Evolutionary conservation across 768 basidiomycete genomes (phyloP), one percentile per base, ranked within the genome.

Genomic region (Auriscalpium vulgare): DNA sequence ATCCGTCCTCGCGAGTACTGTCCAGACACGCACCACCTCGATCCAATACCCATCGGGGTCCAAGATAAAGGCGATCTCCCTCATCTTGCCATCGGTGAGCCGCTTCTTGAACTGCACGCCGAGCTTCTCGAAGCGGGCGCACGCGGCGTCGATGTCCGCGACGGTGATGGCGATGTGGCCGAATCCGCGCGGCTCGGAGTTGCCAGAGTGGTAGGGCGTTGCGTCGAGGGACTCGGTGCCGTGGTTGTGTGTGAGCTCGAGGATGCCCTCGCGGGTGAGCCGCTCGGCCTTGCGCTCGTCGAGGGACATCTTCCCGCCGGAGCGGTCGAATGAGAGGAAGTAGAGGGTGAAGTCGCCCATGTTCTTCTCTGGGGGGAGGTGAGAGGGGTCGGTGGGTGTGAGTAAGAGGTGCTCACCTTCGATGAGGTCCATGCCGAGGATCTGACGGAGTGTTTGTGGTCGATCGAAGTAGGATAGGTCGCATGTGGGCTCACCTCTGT

Each of bases 151-250:
- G 63, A 98, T 77, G 66, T 97, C 78, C 60, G 87, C 86, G 37
- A 93, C 90, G 5, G 84, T 76, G 67, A 97, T 82, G 56, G 88
- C 89, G 63, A 95, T 91, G 71, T 97, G 95, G 0, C 94, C 92
- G 65, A 93, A 95, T 6, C 84, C 82, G 54, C 76, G 77, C 34
- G 89, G 87, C 4, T 95, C 93, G 4, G 80, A 68, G 72, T 99
- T 99, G 1, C 95, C 95, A 64, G 70, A 87, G 10, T 83, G 78
- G 68, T 97, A 97, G 37, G 91, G 94, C 63, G 83, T 68, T 76
- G 94, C 94, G 59, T 71, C 71, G 51, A 83, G 63, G 67, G 95
- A 87, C 73, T 98, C 95, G 55, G 91, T 91, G 54, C 94, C 91
- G 68, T 93, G 90, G 75, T 94, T 92, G 74, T 88, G 84, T 1